These are phyloP conservation scores for Rugonectria rugulosa DNA, from an alignment of 2,329 filamentous ascomycete species.

Conservation along the genomic window DNA sequence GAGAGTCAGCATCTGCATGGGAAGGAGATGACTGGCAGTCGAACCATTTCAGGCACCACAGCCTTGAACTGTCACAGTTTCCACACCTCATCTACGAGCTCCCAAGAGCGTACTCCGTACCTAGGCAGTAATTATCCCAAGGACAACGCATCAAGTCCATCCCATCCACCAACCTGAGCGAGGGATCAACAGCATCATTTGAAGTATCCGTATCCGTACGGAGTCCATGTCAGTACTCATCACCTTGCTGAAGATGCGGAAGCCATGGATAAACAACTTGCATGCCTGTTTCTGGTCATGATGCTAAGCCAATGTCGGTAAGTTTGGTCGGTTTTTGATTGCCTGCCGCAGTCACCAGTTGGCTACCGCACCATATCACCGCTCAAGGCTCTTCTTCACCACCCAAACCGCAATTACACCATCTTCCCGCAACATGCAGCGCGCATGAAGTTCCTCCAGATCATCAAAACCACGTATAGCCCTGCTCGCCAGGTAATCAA, in stretches of 20 bases:
- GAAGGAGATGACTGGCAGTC: not conserved
- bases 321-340: not conserved
- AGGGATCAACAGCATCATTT: no score
- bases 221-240: no score
- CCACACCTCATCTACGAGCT: not conserved
- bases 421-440: not conserved
- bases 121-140: no score
- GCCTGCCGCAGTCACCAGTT: not conserved
- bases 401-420: not conserved
- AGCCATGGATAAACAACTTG: not conserved
- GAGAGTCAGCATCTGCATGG: not conserved
- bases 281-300: not conserved
- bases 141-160: slow-evolving; percentile 3
- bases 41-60: not conserved
- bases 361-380: not conserved
- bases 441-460: no score
- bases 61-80: not conserved
- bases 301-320: not conserved
- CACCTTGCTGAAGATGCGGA: no score
- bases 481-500: not conserved
- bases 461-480: not conserved
- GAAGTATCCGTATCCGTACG: no score
- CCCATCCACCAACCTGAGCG: no score
- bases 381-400: not conserved
- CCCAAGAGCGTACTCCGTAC: not conserved